Evolutionary conservation across 2,329 filamentous ascomycete species (phyloP), one percentile per base, ranked within the genome.

Genomic region (Xylariaceae sp.): DNA sequence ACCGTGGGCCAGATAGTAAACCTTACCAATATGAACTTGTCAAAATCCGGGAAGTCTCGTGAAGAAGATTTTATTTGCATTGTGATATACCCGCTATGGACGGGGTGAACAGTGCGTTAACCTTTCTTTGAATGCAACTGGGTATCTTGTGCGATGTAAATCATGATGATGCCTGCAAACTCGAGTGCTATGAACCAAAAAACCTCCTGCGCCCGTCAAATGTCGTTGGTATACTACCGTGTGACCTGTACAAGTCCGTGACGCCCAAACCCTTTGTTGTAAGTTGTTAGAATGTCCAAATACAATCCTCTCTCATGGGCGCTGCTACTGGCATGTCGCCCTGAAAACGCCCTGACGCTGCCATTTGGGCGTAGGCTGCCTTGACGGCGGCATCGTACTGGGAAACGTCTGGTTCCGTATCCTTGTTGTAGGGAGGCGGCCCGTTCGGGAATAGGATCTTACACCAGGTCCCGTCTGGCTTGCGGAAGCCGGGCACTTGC

Each of bases 321-420:
- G 92, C 89, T 43, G 90, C 73, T 62, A 87, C 78, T 0, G 92
- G 92, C 73, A 96, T 87, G 6, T 85, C 86, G 34, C 83, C 83
- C 40, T 80, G 77, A 68, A 95, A 96, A 30, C 68, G 71, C 0
- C 89, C 89, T 18, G 80, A 81, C 58, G 82, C 76, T 43, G 78
- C 74, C 66, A 91, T 84, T 42, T 79, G 76, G 54, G 76, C 74
- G 72, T 92, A 95, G 43, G 82, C 78, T 36, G 75, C 76, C 64
- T 81, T 81, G 18, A 81, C 78, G 53, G 77, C 79, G 1, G 83
- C 77, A 18, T 81, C 78, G 58, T 89, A 89, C 36, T 67, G 56
- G 1, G 53, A 47, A 5, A 69, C 66, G 6, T 80, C 78, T 1
- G 77, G 77, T 66, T 89, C 83, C 8, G 86, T 86, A 58, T 86